Base-by-base conservation (phyloP, 352 stramenopile genomes). In the Globisporangium okanoganense region DNA sequence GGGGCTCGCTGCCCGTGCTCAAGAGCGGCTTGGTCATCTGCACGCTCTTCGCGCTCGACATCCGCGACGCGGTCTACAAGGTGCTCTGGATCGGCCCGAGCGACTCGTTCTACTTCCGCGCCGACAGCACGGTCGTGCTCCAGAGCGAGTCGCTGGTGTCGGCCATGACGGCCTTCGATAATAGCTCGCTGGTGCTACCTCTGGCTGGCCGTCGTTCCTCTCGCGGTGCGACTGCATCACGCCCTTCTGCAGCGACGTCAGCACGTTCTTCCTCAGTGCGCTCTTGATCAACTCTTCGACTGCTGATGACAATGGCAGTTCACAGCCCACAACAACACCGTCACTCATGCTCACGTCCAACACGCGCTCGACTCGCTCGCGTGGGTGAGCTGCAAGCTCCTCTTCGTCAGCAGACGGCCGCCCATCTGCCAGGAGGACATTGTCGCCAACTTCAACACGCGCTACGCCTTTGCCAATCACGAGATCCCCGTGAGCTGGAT, bases 61-160 rank as follows among this genome's bases (percentile, higher is more conserved):
- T 78, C 16, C 47, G 76, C 20, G 74, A 83, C 53, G 47, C 70
- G 8, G 64, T 70, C 45, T 56, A 58, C 38, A 83, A 83, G 35
- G 41, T 75, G 16, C 38, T 50, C 8, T 79, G 70, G 72, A 67
- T 80, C 44, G 70, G 72, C 4, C 58, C 68, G 16, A 55, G 47
- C n/a, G 72, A 79, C 7, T 74, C 72, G 5, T 83, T 70, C 49
- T 65, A 70, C 12, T 83, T 80, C 27, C 43, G 60, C 9, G 59
- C 66, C 20, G 60, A 56, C 14, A 64, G 61, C 51, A 65, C 72
- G 1, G 49, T 57, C 22, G 9, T 29, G 3, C 74, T 83, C 27
- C 51, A 69, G 3, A 6, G 52, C 3, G 56, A 63, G 22, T 54
- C 65, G 1, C 41, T 80, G 29, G 31, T 54, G 54, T 61, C 38